These are phyloP conservation scores for Picochlorum sp. DNA, from an alignment of 139 green algal species.

Conservation along the genomic window DNA sequence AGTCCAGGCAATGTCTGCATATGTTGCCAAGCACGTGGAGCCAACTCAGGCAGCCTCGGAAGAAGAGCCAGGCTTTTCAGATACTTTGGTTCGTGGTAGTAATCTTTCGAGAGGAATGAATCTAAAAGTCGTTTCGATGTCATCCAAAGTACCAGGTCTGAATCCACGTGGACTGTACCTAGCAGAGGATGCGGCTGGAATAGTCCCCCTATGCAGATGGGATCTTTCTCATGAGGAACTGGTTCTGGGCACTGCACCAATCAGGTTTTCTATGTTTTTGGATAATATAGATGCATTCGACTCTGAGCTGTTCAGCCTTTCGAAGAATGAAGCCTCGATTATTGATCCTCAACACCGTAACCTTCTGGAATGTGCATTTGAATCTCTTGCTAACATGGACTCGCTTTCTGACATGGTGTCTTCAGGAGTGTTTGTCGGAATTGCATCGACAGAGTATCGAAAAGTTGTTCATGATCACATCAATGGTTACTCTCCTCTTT, in stretches of 20 bases:
- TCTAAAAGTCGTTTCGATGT: too few relatives aligned
- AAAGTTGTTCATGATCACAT: slow-evolving; percentile 17
- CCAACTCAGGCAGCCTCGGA: too few relatives aligned
- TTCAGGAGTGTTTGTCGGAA: slow-evolving; percentile 10
- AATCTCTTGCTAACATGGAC: slow-evolving; percentile 20
- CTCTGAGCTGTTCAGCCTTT: slow-evolving; percentile 54
- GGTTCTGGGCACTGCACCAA: slow-evolving; percentile 9
- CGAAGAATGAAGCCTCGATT: slow-evolving; percentile 51
- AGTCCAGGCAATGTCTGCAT: slow-evolving; percentile 28
- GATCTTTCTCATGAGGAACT: slow-evolving; percentile 18
- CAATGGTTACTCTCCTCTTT: slow-evolving; percentile 48
- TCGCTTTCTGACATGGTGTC: background rate
- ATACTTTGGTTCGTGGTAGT: too few relatives aligned
- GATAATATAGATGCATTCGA: slow-evolving; percentile 60
- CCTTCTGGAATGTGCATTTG: slow-evolving; percentile 50
- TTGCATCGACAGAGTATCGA: slow-evolving; percentile 15
- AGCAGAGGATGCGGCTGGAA: slow-evolving; percentile 9
- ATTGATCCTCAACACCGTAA: slow-evolving; percentile 85
- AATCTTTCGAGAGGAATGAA: too few relatives aligned
- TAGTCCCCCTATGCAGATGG: slow-evolving; percentile 29
- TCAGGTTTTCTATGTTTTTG: slow-evolving; percentile 45
- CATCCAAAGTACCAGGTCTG: too few relatives aligned
- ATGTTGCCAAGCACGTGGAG: background rate
- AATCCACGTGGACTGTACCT: too few relatives aligned
- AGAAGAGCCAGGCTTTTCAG: too few relatives aligned